phyloP scores from a whole-genome alignment of 2,329 filamentous ascomycete species.

The Bipolaris zeicola region DNA sequence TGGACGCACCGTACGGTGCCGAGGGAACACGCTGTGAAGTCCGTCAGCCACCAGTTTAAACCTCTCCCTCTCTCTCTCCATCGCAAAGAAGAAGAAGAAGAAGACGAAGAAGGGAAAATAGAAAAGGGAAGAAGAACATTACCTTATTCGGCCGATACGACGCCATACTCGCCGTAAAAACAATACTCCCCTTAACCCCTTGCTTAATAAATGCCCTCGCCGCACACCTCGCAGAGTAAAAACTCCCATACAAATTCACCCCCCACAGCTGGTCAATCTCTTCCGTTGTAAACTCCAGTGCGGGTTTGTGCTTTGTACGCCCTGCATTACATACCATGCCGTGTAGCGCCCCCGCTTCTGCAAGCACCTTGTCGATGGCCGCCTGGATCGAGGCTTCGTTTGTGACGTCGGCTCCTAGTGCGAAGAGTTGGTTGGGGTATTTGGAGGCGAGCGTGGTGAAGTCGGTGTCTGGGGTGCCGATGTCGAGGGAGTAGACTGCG shows the following conservation, averaged over 20 bases:
- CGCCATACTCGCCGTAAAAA: slow-evolving; percentile 57
- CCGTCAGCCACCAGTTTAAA: not conserved
- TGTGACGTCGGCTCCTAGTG: slow-evolving; percentile 55
- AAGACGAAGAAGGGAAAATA: not conserved
- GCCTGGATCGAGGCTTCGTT: slow-evolving; percentile 53
- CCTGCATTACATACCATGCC: slow-evolving; percentile 60
- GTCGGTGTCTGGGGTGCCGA: slow-evolving; percentile 52
- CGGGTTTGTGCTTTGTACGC: slow-evolving; percentile 59
- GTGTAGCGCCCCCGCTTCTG: slow-evolving; percentile 52
- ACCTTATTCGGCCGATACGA: slow-evolving; percentile 55
- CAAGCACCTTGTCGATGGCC: slow-evolving; percentile 54
- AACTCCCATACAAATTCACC: slow-evolving; percentile 55
- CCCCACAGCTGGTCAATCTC: slow-evolving; percentile 54
- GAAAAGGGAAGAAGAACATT: not conserved
- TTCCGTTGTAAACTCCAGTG: slow-evolving; percentile 57
- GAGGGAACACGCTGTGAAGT: slow-evolving; percentile 40
- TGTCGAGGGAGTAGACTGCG: slow-evolving; percentile 55
- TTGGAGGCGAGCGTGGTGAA: slow-evolving; percentile 47
- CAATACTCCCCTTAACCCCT: slow-evolving; percentile 53
- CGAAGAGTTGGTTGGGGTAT: slow-evolving; percentile 51
- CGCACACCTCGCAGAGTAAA: slow-evolving; percentile 52
- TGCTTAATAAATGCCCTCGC: slow-evolving; percentile 55
- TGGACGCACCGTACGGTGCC: slow-evolving; percentile 52
- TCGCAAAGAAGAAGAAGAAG: not conserved
- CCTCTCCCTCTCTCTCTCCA: too few species aligned